Evolutionary conservation across 2,329 filamentous ascomycete species (phyloP).

Genomic region (Fusarium staphyleae): DNA sequence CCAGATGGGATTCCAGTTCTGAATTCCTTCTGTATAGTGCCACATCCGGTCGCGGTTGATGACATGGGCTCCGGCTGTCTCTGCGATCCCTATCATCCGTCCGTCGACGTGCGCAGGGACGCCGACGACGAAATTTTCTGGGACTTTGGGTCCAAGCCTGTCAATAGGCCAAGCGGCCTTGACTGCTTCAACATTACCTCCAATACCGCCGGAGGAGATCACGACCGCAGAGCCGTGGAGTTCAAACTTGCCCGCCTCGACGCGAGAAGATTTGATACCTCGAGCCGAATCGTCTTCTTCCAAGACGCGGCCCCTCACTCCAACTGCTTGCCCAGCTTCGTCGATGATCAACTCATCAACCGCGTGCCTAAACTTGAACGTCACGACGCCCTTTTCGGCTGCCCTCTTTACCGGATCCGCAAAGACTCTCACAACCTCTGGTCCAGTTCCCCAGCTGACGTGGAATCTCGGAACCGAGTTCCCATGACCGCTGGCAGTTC

Average conservation of each 20-base stretch:
- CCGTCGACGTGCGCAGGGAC: conserved; percentile 71
- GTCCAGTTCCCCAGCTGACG: conserved; percentile 67
- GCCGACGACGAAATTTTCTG: conserved; percentile 63
- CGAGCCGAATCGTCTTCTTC: conserved; percentile 57
- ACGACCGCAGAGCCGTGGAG: conserved; percentile 60
- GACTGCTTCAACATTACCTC: conserved; percentile 67
- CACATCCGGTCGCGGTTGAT: conserved; percentile 71
- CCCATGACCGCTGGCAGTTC: conserved; percentile 63
- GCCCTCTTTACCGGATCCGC: conserved; percentile 62
- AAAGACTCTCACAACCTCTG: conserved; percentile 66
- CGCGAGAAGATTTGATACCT: conserved; percentile 61
- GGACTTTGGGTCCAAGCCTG: conserved; percentile 62
- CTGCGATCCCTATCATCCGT: conserved; percentile 65
- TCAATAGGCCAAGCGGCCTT: conserved; percentile 65
- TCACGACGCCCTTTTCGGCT: conserved; percentile 59
- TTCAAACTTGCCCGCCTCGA: conserved; percentile 59
- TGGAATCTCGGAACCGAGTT: conserved; percentile 71
- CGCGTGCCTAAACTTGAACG: conserved; percentile 63
- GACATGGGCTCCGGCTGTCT: conserved; percentile 59
- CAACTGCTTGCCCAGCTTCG: conserved; percentile 58
- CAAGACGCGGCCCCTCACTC: conserved; percentile 61
- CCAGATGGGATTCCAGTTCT: conserved; percentile 70
- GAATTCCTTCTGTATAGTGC: conserved; percentile 70
- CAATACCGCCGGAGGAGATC: conserved; percentile 65
- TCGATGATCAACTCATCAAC: conserved; percentile 65